Conservation (phyloP, 768 basidiomycete species). For the Tricholoma matsutake region DNA sequence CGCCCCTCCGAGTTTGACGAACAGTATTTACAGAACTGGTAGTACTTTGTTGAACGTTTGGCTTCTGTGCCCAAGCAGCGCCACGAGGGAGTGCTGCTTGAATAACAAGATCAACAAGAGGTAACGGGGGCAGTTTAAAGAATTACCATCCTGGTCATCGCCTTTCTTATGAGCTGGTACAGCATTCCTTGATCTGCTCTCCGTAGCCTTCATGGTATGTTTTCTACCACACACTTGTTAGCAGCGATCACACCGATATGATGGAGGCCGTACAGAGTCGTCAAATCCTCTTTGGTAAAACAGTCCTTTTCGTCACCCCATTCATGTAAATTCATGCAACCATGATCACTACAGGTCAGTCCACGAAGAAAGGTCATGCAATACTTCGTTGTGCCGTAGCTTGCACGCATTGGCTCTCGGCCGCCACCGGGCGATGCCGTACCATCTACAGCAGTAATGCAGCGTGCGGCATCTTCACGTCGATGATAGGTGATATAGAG, state of each 20-base stretch:
- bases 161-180: conserved; percentile 54
- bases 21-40: conserved; percentile 21
- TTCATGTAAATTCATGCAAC: conserved; percentile 94
- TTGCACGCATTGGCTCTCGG: conserved; percentile 86
- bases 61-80: conserved; percentile 60
- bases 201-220: conserved; percentile 90
- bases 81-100: conserved; percentile 60
- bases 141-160: conserved; percentile 54
- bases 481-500: conserved; percentile 95
- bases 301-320: conserved; percentile 99
- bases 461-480: conserved; percentile 90
- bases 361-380: conserved; percentile 94
- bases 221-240: conserved; percentile 48
- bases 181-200: conserved; percentile 54
- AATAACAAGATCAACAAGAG: conserved; percentile 9
- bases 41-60: conserved; percentile 19
- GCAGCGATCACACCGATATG: conserved; percentile 7
- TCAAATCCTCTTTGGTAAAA: conserved; percentile 94
- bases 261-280: conserved; percentile 64
- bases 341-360: conserved; percentile 77
- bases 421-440: conserved; percentile 87
- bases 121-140: not conserved
- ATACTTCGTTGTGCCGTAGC: conserved; percentile 96
- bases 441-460: conserved; percentile 92
- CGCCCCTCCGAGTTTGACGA: conserved; percentile 43